A percentile compares a stretch with the other conserved stretches of the same genome.
Conservation (phyloP, 164 flowering plant genomes). For the Piper longum region DNA sequence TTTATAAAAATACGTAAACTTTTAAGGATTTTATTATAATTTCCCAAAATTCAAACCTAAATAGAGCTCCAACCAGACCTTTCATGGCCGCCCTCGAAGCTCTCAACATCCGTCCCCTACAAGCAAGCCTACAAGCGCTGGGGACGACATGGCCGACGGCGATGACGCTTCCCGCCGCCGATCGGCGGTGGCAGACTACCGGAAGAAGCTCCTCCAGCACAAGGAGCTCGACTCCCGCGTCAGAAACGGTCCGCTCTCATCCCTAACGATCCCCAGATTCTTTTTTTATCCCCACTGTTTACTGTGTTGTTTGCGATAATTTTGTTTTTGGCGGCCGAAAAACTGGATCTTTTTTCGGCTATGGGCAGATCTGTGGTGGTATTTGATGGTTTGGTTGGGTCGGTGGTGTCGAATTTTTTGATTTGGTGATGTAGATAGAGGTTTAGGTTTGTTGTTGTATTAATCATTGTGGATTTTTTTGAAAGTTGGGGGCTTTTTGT, state of each 20-base stretch:
- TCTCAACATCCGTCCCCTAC: background rate
- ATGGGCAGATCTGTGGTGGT: too few relatives aligned
- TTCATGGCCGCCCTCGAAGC: background rate
- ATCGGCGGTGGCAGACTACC: constrained; percentile 39
- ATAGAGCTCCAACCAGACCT: background rate
- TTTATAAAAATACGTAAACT: too few relatives aligned
- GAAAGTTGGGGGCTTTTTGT: background rate
- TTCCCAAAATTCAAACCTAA: too few relatives aligned
- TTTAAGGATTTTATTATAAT: too few relatives aligned
- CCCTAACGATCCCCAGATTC: background rate
- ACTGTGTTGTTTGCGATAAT: background rate
- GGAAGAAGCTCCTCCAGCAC: constrained; percentile 66
- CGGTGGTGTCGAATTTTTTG: too few relatives aligned
- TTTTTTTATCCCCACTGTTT: background rate
- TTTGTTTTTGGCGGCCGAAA: too few relatives aligned
- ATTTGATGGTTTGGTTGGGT: too few relatives aligned
- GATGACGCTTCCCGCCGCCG: constrained; percentile 2
- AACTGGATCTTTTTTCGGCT: too few relatives aligned
- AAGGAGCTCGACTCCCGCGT: constrained; percentile 69
- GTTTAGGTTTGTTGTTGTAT: background rate
- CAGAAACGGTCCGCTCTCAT: constrained; percentile 31
- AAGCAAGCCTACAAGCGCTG: background rate
- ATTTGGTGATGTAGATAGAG: too few relatives aligned
- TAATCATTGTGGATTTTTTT: background rate
- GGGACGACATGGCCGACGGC: background rate